Percentiles rank a stretch among this genome's conserved stretches.
Conservation (phyloP, 2,329 filamentous ascomycete species). For the Penicillium sumatraense region DNA sequence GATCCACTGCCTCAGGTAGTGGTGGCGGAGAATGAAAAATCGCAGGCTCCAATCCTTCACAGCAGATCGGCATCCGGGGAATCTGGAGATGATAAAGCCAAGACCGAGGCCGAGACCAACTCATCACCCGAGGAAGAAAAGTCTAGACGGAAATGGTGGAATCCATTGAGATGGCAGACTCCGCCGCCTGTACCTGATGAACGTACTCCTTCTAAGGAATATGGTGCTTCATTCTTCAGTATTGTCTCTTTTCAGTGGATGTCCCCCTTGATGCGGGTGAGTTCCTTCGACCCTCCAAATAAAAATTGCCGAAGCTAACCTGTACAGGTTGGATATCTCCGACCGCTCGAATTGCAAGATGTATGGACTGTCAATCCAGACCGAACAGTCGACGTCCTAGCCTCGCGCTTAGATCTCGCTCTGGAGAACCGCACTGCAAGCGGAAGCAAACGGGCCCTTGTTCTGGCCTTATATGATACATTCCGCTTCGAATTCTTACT, state of each 20-base stretch:
- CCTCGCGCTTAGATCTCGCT: constrained; percentile 66
- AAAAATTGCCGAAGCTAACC: no score
- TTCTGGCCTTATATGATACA: constrained; percentile 83
- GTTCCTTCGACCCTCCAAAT: constrained; percentile 33
- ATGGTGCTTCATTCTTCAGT: constrained; percentile 75
- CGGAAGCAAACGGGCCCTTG: constrained; percentile 73
- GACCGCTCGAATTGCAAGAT: constrained; percentile 80
- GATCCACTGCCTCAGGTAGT: constrained; percentile 22
- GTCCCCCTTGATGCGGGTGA: constrained; percentile 78
- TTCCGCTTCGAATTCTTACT: constrained; percentile 84
- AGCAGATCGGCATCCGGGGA: constrained; percentile 16
- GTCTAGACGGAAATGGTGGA: constrained; percentile 42
- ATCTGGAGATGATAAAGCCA: constrained; percentile 1
- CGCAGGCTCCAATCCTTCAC: constrained; percentile 15
- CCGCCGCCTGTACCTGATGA: constrained; percentile 61
- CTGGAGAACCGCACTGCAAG: constrained; percentile 71
- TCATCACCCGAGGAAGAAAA: no score
- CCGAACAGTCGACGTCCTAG: constrained; percentile 72
- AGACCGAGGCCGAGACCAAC: not conserved
- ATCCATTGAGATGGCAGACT: constrained; percentile 52
- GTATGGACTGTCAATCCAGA: constrained; percentile 88
- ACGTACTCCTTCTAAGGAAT: constrained; percentile 66
- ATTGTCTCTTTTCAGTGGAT: constrained; percentile 87
- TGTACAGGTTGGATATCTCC: constrained; percentile 76
- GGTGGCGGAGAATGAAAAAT: constrained; percentile 21